Conservation (phyloP, 1,284 basidiomycete species). For the Schizopora paradoxa region DNA sequence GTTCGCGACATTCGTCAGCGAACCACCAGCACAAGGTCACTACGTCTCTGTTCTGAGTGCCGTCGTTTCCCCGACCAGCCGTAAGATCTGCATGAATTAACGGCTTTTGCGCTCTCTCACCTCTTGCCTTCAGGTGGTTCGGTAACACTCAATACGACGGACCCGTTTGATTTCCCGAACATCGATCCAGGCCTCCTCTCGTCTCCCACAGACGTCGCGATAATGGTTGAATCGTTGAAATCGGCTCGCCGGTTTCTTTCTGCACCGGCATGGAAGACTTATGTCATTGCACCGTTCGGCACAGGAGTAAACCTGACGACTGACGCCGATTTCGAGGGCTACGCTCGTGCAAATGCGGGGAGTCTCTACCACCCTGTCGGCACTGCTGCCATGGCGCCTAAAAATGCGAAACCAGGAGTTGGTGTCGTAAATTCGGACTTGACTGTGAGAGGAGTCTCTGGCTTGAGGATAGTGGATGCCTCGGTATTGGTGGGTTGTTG, state of each 20-base stretch:
- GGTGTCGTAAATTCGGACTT: constrained; percentile 45
- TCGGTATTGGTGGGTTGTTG: constrained; percentile 12
- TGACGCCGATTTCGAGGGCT: constrained; percentile 3
- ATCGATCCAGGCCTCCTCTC: constrained; percentile 11
- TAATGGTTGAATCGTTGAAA: neutral
- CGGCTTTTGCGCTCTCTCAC: neutral
- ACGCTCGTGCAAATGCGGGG: neutral
- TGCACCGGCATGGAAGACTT: constrained; percentile 4
- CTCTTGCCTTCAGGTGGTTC: constrained; percentile 6
- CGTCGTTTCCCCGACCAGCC: neutral
- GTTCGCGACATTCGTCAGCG: neutral
- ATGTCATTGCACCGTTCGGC: neutral
- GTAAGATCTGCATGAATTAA: constrained; percentile 1
- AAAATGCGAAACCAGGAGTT: constrained; percentile 4
- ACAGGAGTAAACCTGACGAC: constrained; percentile 2
- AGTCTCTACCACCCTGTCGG: constrained; percentile 6
- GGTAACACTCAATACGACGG: constrained; percentile 4
- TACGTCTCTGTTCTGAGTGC: neutral
- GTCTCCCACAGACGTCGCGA: constrained; percentile 8
- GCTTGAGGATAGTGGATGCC: constrained; percentile 21
- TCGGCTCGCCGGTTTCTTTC: constrained; percentile 1
- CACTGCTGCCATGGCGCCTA: constrained; percentile 5
- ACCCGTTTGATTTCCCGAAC: constrained; percentile 10
- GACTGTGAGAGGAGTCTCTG: constrained; percentile 39
- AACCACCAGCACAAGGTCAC: neutral